Evolutionary conservation across 345 rosid species (phyloP).

Genomic region (Viola odorata): DNA sequence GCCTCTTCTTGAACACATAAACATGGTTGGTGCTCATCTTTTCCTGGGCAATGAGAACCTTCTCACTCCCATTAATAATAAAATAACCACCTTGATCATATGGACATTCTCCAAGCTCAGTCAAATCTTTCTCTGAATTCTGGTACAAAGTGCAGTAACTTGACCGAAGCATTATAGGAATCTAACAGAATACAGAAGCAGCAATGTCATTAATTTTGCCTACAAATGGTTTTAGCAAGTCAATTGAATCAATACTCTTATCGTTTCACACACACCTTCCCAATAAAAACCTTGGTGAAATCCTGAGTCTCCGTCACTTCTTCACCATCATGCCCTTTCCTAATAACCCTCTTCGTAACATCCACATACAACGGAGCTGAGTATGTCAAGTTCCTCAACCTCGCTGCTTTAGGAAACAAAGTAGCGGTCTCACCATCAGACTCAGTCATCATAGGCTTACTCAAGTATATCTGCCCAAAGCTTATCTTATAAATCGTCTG

Average conservation of each 20-base stretch:
- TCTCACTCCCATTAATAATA: constrained; percentile 96
- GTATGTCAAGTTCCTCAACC: constrained; percentile 92
- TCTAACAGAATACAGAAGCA: constrained; percentile 34
- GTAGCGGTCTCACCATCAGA: constrained; percentile 99
- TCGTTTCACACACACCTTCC: constrained; percentile 51
- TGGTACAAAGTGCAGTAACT: constrained; percentile 79
- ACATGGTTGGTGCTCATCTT: constrained; percentile 99
- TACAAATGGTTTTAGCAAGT: not conserved
- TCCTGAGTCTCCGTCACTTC: constrained; percentile 93
- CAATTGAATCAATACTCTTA: not conserved
- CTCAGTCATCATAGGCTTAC: constrained; percentile 99
- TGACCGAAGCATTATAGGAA: constrained; percentile 97
- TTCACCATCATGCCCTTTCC: constrained; percentile 98
- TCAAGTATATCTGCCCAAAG: constrained; percentile 94
- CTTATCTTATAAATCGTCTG: constrained; percentile 94
- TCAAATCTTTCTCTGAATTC: constrained; percentile 95
- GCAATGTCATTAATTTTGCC: not conserved
- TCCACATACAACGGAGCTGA: constrained; percentile 96
- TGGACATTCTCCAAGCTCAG: constrained; percentile 98
- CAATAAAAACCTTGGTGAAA: constrained; percentile 90
- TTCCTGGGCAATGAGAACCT: constrained; percentile 97
- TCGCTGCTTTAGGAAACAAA: constrained; percentile 93
- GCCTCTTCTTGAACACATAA: constrained; percentile 94
- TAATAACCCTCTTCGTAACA: constrained; percentile 82
- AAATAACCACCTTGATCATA: constrained; percentile 98